Conservation (phyloP, 1,139 yeast species). For the Pichia sp. region DNA sequence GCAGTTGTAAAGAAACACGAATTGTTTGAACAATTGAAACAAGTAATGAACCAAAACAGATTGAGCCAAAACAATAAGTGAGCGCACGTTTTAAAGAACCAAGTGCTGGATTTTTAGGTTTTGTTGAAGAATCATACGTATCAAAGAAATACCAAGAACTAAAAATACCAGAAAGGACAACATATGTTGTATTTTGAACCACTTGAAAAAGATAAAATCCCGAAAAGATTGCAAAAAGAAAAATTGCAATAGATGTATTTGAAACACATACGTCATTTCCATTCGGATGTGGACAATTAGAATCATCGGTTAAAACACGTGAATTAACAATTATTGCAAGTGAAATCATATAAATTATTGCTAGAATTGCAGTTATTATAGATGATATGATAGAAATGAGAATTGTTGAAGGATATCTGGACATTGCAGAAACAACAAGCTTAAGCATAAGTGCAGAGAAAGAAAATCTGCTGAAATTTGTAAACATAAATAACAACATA, state of each 20-base stretch:
- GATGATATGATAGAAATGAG: slow-evolving; percentile 63
- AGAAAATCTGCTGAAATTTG: slow-evolving; percentile 23
- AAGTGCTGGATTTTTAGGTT: slow-evolving; percentile 71
- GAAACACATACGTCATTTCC: slow-evolving; percentile 49
- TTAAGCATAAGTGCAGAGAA: slow-evolving; percentile 71
- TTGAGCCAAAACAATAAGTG: slow-evolving; percentile 86
- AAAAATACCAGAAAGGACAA: slow-evolving; percentile 75
- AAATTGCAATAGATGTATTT: slow-evolving; percentile 61
- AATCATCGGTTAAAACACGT: slow-evolving; percentile 38
- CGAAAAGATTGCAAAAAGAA: slow-evolving; percentile 69
- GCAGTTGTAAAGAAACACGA: slow-evolving; percentile 19
- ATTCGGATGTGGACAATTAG: slow-evolving; percentile 40
- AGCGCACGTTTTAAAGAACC: slow-evolving; percentile 79
- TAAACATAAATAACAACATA: slow-evolving; percentile 21
- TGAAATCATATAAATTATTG: slow-evolving; percentile 60
- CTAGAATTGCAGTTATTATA: slow-evolving; percentile 56
- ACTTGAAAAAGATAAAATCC: slow-evolving; percentile 89
- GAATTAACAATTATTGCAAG: slow-evolving; percentile 72
- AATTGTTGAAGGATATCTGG: slow-evolving; percentile 64
- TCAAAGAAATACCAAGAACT: slow-evolving; percentile 89
- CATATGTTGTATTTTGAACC: slow-evolving; percentile 73
- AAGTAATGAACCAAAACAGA: slow-evolving; percentile 81
- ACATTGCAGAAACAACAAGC: slow-evolving; percentile 73
- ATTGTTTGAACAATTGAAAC: slow-evolving; percentile 60
- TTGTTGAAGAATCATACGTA: slow-evolving; percentile 25